Evolutionary conservation across 768 basidiomycete genomes (phyloP), one percentile per base, ranked within the genome.

Genomic region (Cyathus striatus): DNA sequence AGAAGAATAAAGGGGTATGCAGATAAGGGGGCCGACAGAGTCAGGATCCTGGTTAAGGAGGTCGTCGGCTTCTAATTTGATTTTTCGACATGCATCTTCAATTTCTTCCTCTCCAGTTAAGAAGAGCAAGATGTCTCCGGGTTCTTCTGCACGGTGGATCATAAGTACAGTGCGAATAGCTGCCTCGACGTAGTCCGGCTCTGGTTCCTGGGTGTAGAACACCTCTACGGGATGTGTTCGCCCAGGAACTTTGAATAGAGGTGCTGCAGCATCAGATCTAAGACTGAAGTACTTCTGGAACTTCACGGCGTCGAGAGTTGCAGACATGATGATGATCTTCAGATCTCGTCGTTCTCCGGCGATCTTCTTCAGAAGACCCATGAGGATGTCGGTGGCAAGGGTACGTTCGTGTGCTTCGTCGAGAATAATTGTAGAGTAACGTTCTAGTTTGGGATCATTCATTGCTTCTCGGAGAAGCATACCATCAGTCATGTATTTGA

Each of bases 401-500:
- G 96, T 98, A 48, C 95, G 86, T 69, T 99, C 96, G 69, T 99
- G 96, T 4, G 92, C 96, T 68, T 99, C 96, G 61, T 99, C 96
- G 44, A 98, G 80, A 55, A 99, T 98, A 65, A 99, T 93, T 17
- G 95, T 97, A 16, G 91, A 95, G 62, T 99, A 99, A 3, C 93
- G 81, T 21, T 76, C 71, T 27, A 98, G 78, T 16, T 79, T 75
- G 6, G 90, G 87, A 63, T 98, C 95, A 64, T 94, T 90, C 94
- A 97, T 99, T 4, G 92, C 93, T 68, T 96, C 93, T 16, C 93
- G 83, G n/a, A 95, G 79, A 43, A 91, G 82, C 93, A 97, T 96
- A 78, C 95, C 96, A 54, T 99, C 96, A 13, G 96, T 99, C 94
- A 98, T 96, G 70, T 99, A 98, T 61, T 96, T 97, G 49, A 99